Evolutionary conservation across 176 grass and related monocot species (phyloP).

Genomic region (Rhynchospora breviuscula): DNA sequence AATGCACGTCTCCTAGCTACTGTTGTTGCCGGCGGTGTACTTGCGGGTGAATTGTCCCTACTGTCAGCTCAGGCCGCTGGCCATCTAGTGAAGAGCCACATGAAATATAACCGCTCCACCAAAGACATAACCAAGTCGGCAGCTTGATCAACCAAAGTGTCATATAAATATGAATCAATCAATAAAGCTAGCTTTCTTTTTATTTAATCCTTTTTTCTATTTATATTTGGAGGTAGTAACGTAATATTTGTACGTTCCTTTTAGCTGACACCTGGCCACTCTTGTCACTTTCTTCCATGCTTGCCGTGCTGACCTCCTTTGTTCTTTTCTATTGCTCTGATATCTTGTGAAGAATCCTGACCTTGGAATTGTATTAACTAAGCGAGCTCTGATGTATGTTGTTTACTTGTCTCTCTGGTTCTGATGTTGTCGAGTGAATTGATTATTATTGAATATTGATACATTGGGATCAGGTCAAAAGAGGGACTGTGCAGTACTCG

Average conservation of each 20-base stretch:
- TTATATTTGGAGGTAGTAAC: slow-evolving; percentile 11
- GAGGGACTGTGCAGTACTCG: not conserved
- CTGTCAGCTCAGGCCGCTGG: slow-evolving; percentile 75
- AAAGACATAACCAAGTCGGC: slow-evolving; percentile 54
- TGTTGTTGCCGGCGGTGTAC: slow-evolving; percentile 78
- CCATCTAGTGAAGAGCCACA: slow-evolving; percentile 88
- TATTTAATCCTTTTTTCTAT: not conserved
- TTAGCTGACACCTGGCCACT: slow-evolving; percentile 10
- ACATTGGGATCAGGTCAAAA: not conserved
- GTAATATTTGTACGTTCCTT: slow-evolving; percentile 19
- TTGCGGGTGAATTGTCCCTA: slow-evolving; percentile 89
- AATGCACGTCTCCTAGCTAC: slow-evolving; percentile 80
- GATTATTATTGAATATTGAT: not conserved
- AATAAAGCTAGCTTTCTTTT: slow-evolving; percentile 13
- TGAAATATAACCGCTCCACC: slow-evolving; percentile 95
- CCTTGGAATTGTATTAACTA: not conserved
- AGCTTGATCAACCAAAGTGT: slow-evolving; percentile 23
- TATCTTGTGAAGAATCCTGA: slow-evolving; percentile 22
- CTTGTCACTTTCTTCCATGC: slow-evolving; percentile 9
- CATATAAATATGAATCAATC: slow-evolving; percentile 17
- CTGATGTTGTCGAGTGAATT: not conserved
- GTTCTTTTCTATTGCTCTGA: not conserved
- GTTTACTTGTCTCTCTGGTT: not conserved
- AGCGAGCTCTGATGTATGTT: not conserved
- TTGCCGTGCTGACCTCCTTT: slow-evolving; percentile 12